Conservation (phyloP, 192 early-diverging fungal genomes). For the Linnemannia exigua region DNA sequence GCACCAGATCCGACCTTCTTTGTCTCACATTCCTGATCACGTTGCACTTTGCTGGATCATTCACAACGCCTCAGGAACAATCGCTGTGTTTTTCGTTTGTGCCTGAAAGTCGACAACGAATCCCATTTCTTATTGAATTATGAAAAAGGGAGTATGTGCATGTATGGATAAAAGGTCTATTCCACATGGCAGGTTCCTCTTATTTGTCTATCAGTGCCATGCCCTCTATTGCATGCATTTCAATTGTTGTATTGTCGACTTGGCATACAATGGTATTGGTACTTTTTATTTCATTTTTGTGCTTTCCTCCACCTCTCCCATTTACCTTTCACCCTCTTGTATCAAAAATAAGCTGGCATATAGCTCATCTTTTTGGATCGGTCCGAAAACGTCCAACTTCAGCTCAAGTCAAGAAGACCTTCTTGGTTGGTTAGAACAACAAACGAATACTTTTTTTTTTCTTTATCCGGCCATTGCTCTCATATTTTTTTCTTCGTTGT, state of each 20-base stretch:
- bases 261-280: not conserved
- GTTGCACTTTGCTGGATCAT: too few relatives aligned
- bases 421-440: not conserved
- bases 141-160: not conserved
- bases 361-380: not conserved
- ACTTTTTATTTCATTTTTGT: not conserved
- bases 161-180: not conserved
- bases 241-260: not conserved
- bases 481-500: not conserved
- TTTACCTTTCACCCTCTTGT: not conserved
- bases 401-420: not conserved
- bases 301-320: not conserved
- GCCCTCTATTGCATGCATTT: not conserved
- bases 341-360: not conserved
- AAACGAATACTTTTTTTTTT: conserved; percentile 1
- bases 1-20: not conserved
- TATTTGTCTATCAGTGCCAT: not conserved
- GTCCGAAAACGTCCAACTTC: not conserved
- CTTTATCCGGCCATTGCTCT: not conserved
- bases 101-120: not conserved
- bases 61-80: not conserved
- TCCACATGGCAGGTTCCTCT: not conserved
- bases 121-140: not conserved
- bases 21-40: not conserved
- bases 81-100: not conserved